phyloP scores from a whole-genome alignment of 108 stramenopile species.

The Conticribra guillardii region DNA sequence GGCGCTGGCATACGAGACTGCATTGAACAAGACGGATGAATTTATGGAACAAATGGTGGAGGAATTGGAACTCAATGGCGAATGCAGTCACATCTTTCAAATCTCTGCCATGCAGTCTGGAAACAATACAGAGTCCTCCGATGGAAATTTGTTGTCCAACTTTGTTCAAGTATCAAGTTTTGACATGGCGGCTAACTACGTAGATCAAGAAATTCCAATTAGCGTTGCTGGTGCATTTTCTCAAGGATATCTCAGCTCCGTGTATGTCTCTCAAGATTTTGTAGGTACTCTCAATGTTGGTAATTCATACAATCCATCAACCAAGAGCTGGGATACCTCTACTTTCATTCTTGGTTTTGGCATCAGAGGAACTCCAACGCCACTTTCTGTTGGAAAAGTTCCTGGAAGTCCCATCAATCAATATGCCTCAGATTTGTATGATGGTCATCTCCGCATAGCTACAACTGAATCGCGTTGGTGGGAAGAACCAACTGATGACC shows the following conservation, averaged over 20 bases:
- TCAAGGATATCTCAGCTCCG: conserved; percentile 26
- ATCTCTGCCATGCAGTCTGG: conserved; percentile 51
- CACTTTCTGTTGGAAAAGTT: conserved; percentile 27
- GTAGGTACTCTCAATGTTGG: conserved; percentile 28
- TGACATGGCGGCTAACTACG: conserved; percentile 29
- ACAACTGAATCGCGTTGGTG: conserved; percentile 42
- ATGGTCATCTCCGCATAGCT: conserved; percentile 46
- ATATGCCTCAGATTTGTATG: conserved; percentile 46
- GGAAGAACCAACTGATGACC: too few relatives aligned
- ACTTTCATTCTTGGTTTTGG: conserved; percentile 51
- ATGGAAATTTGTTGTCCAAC: conserved; percentile 26
- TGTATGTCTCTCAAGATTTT: conserved; percentile 48
- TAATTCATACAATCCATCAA: conserved; percentile 17
- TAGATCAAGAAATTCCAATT: conserved; percentile 23
- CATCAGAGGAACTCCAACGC: conserved; percentile 27
- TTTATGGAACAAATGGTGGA: conserved; percentile 43
- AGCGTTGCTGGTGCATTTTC: conserved; percentile 37
- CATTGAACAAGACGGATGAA: conserved; percentile 29
- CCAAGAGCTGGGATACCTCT: conserved; percentile 27
- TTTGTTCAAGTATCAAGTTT: conserved; percentile 45
- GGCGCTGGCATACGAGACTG: conserved; percentile 37
- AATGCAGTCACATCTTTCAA: conserved; percentile 42
- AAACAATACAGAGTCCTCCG: conserved; percentile 15
- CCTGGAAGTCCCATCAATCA: conserved; percentile 45
- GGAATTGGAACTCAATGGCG: conserved; percentile 36